phyloP scores from a whole-genome alignment of 306 rosid genomes.

The Cucumis cinereus region DNA sequence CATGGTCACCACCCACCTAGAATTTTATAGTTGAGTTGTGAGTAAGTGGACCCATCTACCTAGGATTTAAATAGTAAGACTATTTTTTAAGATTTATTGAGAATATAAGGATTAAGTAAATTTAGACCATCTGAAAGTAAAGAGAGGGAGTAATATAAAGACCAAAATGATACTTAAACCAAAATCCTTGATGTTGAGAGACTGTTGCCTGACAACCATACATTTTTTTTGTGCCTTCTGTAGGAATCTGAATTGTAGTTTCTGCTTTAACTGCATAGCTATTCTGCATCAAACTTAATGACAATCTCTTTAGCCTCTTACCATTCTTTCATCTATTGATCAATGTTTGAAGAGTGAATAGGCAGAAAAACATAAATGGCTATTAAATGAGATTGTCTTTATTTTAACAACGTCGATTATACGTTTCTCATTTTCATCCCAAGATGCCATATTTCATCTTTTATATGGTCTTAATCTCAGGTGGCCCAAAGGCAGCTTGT shows the following conservation, averaged over 20 bases:
- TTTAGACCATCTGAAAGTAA: too few relatives aligned
- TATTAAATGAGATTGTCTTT: not conserved
- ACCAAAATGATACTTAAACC: too few relatives aligned
- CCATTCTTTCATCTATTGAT: not conserved
- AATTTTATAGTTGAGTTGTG: too few relatives aligned
- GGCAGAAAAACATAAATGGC: not conserved
- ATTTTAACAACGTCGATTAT: not conserved
- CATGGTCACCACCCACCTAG: too few relatives aligned
- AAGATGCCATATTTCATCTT: not conserved
- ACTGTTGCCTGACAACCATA: too few relatives aligned
- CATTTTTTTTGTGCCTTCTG: not conserved
- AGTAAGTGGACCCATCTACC: too few relatives aligned
- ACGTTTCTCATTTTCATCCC: not conserved
- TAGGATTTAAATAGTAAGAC: too few relatives aligned
- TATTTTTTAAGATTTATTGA: too few relatives aligned
- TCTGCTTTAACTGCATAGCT: not conserved
- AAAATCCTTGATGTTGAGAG: not conserved
- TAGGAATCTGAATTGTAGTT: not conserved
- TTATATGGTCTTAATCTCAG: conserved; percentile 19
- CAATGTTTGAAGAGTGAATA: not conserved
- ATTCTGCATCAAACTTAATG: not conserved
- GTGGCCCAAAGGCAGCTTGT: conserved; percentile 91
- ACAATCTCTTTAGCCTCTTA: not conserved
- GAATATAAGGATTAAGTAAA: too few relatives aligned
- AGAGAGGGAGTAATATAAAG: too few relatives aligned